Percentiles rank a stretch among this genome's conserved stretches.
phyloP scores from a whole-genome alignment of 768 basidiomycete genomes.

The Boletellus sp. region DNA sequence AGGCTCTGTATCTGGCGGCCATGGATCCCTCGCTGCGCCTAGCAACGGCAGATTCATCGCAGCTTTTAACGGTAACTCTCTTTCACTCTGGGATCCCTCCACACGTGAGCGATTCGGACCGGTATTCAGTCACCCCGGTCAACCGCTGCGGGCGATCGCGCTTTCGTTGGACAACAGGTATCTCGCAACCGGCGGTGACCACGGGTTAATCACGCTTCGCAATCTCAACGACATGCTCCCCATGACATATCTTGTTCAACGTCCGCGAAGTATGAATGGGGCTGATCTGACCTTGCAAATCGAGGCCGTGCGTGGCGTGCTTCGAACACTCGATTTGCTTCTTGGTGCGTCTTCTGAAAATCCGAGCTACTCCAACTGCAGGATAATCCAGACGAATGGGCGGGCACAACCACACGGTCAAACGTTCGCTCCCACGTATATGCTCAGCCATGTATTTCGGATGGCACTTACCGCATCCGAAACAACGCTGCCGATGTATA shows the following conservation, averaged over 20 bases:
- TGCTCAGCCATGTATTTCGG: neutral
- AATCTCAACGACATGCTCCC: too few relatives aligned
- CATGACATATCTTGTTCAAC: neutral
- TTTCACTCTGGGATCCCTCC: too few relatives aligned
- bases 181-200: too few relatives aligned
- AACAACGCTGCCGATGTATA: neutral
- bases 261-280: neutral
- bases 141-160: too few relatives aligned
- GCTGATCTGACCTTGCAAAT: neutral
- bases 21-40: too few relatives aligned
- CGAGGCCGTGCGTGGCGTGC: neutral
- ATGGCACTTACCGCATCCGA: neutral
- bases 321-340: neutral
- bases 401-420: neutral
- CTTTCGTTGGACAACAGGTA: too few relatives aligned
- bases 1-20: too few relatives aligned
- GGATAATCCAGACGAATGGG: neutral
- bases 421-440: neutral
- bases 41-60: too few relatives aligned
- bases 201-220: too few relatives aligned
- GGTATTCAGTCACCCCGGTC: too few relatives aligned
- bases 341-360: neutral
- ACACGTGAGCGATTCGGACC: too few relatives aligned
- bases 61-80: too few relatives aligned
- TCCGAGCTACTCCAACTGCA: neutral